Evolutionary conservation across 176 grass and related monocot species (phyloP), one percentile per base, ranked within the genome.

Genomic region (Metroxylon sagu): DNA sequence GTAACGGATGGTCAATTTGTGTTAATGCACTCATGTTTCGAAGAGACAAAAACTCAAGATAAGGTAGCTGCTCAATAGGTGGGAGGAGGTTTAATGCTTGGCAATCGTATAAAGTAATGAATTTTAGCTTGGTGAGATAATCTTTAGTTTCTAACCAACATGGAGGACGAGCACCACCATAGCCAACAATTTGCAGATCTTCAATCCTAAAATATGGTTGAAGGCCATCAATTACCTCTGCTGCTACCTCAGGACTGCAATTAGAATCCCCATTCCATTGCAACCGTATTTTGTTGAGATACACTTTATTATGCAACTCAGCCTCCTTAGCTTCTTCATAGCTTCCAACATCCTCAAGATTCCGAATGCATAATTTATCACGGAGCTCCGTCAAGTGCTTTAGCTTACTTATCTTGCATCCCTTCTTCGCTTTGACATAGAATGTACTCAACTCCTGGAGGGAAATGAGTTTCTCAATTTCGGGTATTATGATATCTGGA

Each of bases 341-440:
- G 0, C 12, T 65, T 29, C 14, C 66, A 60, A 86, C 77, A 1
- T 74, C 61, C 3, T 81, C 73, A 73, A 86, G 72, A 77, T 72
- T 52, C 50, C 43, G 64, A 54, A 84, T 18, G 25, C 57, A 0
- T 2, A 84, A 73, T 16, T 79, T n/a, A 14, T 1, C 21, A 23
- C 5, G 54, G 8, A 79, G n/a, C 58, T 27, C 14, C 16, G 17
- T 70, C 4, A 85, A 75, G 66, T 85, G 63, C 66, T 79, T 80
- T 2, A 85, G 54, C 19, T 76, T 71, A 25, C 56, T 55, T 61
- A 85, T 62, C 0, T 5, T 75, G 26, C 75, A 76, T 4, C 82
- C 82, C 43, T 2, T 53, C 65, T 61, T 55, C 62, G 6, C 5
- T 1, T 7, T 35, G 30, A 35, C 30, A 35, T 35, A 1, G 30